These are phyloP conservation scores for Metarhizium sp. DNA, from an alignment of 2,329 filamentous ascomycete species.

Conservation along the genomic window DNA sequence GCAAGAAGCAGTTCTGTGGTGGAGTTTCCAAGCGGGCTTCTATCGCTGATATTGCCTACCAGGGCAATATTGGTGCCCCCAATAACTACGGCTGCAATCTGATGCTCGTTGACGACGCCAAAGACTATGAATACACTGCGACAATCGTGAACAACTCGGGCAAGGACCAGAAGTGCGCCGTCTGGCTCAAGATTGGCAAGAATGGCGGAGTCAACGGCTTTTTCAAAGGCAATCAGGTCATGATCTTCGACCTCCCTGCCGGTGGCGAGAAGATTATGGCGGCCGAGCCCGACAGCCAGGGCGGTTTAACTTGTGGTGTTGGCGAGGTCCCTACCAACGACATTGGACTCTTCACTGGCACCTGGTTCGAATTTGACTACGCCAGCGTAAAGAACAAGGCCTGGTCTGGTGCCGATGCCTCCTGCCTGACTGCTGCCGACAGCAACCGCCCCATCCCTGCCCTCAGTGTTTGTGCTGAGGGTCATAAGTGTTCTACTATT, in stretches of 20 bases:
- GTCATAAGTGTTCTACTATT: no score
- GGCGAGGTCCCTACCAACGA: conserved; percentile 23
- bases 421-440: conserved; percentile 34
- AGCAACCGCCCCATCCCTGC: conserved; percentile 17
- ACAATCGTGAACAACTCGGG: conserved; percentile 29
- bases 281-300: conserved; percentile 37
- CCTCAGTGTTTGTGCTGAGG: no score
- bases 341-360: conserved; percentile 31
- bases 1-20: conserved; percentile 24
- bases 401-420: conserved; percentile 43
- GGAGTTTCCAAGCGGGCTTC: conserved; percentile 36
- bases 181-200: conserved; percentile 45
- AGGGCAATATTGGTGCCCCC: conserved; percentile 35
- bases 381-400: conserved; percentile 33
- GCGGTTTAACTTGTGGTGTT: conserved; percentile 34
- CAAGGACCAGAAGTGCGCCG: conserved; percentile 27
- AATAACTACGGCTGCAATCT: conserved; percentile 43
- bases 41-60: conserved; percentile 33
- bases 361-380: conserved; percentile 43
- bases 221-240: conserved; percentile 31
- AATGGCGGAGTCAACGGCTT: conserved; percentile 36
- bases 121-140: conserved; percentile 34
- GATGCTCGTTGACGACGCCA: conserved; percentile 29
- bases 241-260: conserved; percentile 31
- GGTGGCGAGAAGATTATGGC: conserved; percentile 31